A percentile compares a stretch with the other conserved stretches of the same genome.
Conservation (phyloP, 768 basidiomycete genomes). For the Lepiota venenata region DNA sequence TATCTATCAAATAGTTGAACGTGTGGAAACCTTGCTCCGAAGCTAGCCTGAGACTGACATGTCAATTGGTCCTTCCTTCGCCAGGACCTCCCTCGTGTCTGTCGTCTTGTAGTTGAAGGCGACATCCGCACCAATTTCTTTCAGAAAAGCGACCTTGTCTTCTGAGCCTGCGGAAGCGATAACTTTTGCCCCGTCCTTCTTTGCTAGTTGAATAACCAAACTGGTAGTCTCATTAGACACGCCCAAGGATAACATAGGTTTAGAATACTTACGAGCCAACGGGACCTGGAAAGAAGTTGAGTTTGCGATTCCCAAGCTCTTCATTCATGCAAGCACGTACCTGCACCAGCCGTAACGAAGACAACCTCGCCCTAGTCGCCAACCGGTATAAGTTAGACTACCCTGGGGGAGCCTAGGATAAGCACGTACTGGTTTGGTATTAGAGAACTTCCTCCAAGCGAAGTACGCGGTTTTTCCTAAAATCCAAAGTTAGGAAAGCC, state of each 20-base stretch:
- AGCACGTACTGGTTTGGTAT: constrained; percentile 30
- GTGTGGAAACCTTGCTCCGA: too few relatives aligned
- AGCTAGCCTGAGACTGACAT: constrained; percentile 24
- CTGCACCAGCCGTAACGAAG: constrained; percentile 39
- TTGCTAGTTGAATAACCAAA: constrained; percentile 49
- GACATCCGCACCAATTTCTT: constrained; percentile 59
- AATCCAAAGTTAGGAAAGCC: neutral
- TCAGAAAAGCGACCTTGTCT: constrained; percentile 66
- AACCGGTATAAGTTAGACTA: neutral
- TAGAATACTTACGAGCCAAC: constrained; percentile 54
- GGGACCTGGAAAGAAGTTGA: constrained; percentile 24
- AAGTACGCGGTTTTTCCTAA: constrained; percentile 36
- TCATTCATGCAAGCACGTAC: constrained; percentile 11
- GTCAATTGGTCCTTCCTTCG: constrained; percentile 49
- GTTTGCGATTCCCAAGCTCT: neutral
- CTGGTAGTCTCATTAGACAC: constrained; percentile 19
- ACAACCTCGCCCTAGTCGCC: constrained; percentile 33
- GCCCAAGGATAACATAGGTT: too few relatives aligned
- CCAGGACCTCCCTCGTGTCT: constrained; percentile 46
- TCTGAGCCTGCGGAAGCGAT: constrained; percentile 71
- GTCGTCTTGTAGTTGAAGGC: constrained; percentile 74
- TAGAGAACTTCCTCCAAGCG: constrained; percentile 38
- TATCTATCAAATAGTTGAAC: constrained; percentile 26
- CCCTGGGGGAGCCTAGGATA: neutral
- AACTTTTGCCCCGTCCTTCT: constrained; percentile 52